Base-by-base conservation (phyloP, 768 basidiomycete species). In the Mycena olivaceomarginata region DNA sequence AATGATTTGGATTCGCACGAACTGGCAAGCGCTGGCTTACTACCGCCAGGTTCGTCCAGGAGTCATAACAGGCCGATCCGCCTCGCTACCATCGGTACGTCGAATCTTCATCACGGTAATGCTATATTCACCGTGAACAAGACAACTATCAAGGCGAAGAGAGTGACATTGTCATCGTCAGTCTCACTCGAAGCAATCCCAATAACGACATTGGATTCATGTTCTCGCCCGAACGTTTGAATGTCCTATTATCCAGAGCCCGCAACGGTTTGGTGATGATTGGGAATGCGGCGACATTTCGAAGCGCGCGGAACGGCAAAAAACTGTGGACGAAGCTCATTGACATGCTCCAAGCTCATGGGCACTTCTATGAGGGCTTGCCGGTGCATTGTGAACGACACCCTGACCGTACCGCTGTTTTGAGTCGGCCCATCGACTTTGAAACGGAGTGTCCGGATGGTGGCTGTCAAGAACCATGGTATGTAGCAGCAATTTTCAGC, bases 91-190 rank as follows among this genome's bases (percentile, higher is more conserved):
- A 94, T 94, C 9, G 94, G 94, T 93, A 66, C 12, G 86, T 22
- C 31, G 31, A 31, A 31, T 31, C 31, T 31, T 31, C 31, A 31
- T 31, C 31, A 31, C 4, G 31, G 2, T 31, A 31, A 31, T 31
- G 31, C 31, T 31, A 31, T 31, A 4, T 31, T 31, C 31, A 31
- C 31, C 31, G 31, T 31, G 31, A 4, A 31, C 16, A 56, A 76
- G 94, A 95, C 79, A 95, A 95, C 78, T 95, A 94, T 76, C 94
- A 95, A 81, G 94, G 94, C 4, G 94, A 95, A 81, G 94, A 95
- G 82, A 92, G 92, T 43, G 90, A 94, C 66, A 92, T 95, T 64
- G 92, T 95, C 37, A 84, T 95, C 45, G 87, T 88, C 7, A 91
- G 90, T 13, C 82, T 95, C 43, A 93, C 92, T 0, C 83, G 94